phyloP scores from a whole-genome alignment of 2,329 filamentous ascomycete species.

The Lecanicillium sp. region DNA sequence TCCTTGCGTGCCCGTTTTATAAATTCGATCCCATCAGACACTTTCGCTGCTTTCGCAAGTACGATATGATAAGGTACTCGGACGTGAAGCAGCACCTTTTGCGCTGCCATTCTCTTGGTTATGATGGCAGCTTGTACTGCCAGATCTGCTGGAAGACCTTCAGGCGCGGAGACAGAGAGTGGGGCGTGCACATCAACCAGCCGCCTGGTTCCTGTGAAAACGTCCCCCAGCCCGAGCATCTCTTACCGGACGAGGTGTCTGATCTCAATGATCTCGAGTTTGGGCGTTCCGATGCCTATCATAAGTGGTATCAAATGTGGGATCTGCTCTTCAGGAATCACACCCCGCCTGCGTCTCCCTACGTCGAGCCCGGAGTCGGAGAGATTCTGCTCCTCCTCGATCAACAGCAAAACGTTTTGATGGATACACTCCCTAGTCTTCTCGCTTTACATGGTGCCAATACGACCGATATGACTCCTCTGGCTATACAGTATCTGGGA shows the following conservation, averaged over 20 bases:
- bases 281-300: background rate
- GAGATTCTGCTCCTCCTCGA: background rate
- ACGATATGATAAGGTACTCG: background rate
- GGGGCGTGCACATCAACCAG: background rate
- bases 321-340: slow-evolving; percentile 6
- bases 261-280: background rate
- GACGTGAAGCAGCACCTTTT: slow-evolving; percentile 9
- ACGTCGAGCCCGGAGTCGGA: background rate
- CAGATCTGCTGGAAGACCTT: slow-evolving; percentile 2
- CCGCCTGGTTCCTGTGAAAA: background rate
- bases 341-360: background rate
- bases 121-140: background rate
- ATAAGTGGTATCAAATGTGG: slow-evolving; percentile 11
- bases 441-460: background rate
- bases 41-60: slow-evolving; percentile 6
- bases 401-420: background rate
- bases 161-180: background rate
- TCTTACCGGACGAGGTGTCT: background rate
- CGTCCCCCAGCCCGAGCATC: background rate
- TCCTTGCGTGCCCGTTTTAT: slow-evolving; percentile 9
- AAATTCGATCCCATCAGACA: background rate
- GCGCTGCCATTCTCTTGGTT: background rate
- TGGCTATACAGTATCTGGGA: background rate
- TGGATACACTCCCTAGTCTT: background rate
- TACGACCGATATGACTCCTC: background rate